A percentile compares a stretch with the other conserved stretches of the same genome.
phyloP scores from a whole-genome alignment of 2,329 filamentous ascomycete genomes.

The Neonectria magnoliae region DNA sequence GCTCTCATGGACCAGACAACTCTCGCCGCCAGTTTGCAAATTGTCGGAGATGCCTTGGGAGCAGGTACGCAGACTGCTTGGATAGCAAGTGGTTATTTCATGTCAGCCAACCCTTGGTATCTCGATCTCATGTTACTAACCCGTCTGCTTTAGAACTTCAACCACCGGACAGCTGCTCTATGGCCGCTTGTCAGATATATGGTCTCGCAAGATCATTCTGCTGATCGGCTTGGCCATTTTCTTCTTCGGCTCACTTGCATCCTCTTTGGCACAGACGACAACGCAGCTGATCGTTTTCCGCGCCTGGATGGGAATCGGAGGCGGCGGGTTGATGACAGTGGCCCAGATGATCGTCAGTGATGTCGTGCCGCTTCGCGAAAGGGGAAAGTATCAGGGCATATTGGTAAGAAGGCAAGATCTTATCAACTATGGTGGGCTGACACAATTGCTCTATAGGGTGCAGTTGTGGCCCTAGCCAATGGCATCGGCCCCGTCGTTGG shows the following conservation, averaged over 20 bases:
- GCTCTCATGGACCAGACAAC: conserved; percentile 69
- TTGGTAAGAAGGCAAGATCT: conserved; percentile 45
- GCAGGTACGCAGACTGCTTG: conserved; percentile 62
- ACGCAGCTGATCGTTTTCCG: conserved; percentile 55
- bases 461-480: conserved; percentile 61
- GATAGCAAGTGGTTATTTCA: conserved; percentile 66
- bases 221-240: conserved; percentile 53
- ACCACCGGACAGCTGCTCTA: conserved; percentile 47
- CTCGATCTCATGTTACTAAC: no score
- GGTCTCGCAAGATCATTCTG: conserved; percentile 55
- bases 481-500: conserved; percentile 65
- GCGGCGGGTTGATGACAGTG: conserved; percentile 76
- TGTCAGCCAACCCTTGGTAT: conserved; percentile 41
- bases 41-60: conserved; percentile 61
- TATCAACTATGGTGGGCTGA: no score
- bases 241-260: conserved; percentile 55
- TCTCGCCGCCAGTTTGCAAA: conserved; percentile 63
- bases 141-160: no score
- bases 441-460: no score
- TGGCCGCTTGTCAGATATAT: conserved; percentile 58
- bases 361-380: conserved; percentile 72
- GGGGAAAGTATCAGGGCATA: conserved; percentile 77
- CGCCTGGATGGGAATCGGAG: conserved; percentile 65
- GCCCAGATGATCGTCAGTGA: conserved; percentile 77
- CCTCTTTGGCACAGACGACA: conserved; percentile 53